Base-by-base conservation (phyloP, 345 rosid genomes). In the Brassica nigra region DNA sequence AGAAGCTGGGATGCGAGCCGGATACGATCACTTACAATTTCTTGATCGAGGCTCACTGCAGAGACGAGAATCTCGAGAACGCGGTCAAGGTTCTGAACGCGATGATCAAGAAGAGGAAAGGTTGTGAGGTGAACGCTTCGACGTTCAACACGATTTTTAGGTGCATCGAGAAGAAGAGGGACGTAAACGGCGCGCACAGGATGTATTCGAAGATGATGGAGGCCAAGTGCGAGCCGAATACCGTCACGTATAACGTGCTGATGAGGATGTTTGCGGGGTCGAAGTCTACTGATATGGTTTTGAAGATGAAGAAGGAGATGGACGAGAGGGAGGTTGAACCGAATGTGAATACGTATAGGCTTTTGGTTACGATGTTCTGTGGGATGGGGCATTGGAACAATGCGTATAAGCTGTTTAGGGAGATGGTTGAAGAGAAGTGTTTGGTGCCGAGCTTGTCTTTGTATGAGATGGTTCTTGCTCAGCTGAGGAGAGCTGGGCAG, bases 341-440 rank as follows among this genome's bases (percentile, higher is more conserved):
- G 59, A 93, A 95, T 79, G 93, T 93, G 85, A 91, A 91, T 80
- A 95, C 96, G 5, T 95, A 90, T 76, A 83, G 83, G 74, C 77
- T 93, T 82, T 85, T 95, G 84, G 88, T 95, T 70, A 83, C 88
- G 0, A 88, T 95, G 98, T 95, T 87, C 68, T 95, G 96, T 77
- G 92, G 88, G 65, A 95, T 87, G 95, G 97, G 97, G 44, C 98
- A 95, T 68, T 95, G 99, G 99, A 95, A 89, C 65, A 89, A 93
- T 86, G 98, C 97, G 5, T 89, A 91, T 84, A 93, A 88, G 87
- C 79, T 82, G 61, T 88, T 93, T 18, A 83, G 72, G 49, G 98
- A 93, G 82, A 95, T 95, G 99, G 83, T 93, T 10, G 97, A 89
- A 77, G 97, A 88, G 75, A 95, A 93, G 81, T 73, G 93, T 82